Evolutionary conservation across 768 basidiomycete genomes (phyloP).

Genomic region (Phylloporus sp.): DNA sequence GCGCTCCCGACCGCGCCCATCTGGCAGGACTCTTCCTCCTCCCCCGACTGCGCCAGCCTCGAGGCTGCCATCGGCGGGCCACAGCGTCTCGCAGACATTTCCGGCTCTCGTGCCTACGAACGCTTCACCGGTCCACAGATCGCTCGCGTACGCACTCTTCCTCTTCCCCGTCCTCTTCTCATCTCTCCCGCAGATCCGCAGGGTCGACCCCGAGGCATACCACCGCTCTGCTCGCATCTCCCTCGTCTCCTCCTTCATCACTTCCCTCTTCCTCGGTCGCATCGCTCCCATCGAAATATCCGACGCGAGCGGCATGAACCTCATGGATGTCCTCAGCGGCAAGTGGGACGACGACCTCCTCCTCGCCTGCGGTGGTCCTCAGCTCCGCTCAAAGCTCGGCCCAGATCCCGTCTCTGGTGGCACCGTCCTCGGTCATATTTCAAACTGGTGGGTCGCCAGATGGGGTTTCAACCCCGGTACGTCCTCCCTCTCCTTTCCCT

Average conservation of each 20-base stretch:
- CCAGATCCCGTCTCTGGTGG: constrained; percentile 4
- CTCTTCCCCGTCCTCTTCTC: not conserved
- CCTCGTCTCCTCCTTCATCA: constrained; percentile 1
- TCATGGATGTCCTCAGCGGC: constrained; percentile 3
- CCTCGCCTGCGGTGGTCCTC: not conserved
- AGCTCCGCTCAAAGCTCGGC: constrained; percentile 3
- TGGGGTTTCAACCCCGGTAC: constrained; percentile 5
- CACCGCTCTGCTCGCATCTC: constrained; percentile 1
- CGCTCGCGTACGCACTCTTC: not conserved
- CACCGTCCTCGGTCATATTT: constrained; percentile 1
- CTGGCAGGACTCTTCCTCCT: constrained; percentile 6
- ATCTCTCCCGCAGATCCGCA: constrained; percentile 3
- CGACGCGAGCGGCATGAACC: constrained; percentile 9
- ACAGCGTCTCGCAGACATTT: not conserved
- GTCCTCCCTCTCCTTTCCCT: not conserved
- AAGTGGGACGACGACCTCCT: not conserved
- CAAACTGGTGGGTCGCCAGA: constrained; percentile 1
- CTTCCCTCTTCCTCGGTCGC: constrained; percentile 5
- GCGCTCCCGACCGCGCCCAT: constrained; percentile 1
- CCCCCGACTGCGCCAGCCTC: not conserved
- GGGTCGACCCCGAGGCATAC: not conserved
- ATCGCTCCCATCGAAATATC: constrained; percentile 8
- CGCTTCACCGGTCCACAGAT: constrained; percentile 9
- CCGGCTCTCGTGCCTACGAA: constrained; percentile 5
- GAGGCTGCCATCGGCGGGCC: not conserved